Conservation (phyloP, 768 basidiomycete genomes). For the Mycena rebaudengoi region DNA sequence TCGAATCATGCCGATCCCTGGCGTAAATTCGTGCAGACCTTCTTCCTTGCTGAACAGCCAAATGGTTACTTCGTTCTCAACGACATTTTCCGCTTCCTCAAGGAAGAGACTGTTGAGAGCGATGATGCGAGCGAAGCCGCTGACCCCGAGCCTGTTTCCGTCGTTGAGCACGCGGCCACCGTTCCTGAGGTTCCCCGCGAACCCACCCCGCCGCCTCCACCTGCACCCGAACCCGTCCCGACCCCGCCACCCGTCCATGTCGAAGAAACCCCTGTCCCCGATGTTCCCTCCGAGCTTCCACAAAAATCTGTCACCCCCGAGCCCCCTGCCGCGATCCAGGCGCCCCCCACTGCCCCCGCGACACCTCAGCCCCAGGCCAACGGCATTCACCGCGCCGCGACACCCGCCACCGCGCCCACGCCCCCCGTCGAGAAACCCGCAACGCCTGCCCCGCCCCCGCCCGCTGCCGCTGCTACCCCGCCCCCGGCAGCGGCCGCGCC, state of each 20-base stretch:
- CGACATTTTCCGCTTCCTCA: conserved; percentile 99
- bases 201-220: conserved; percentile 52
- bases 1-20: conserved; percentile 91
- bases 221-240: conserved; percentile 41
- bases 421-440: conserved; percentile 35
- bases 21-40: conserved; percentile 99
- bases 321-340: conserved; percentile 39
- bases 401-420: conserved; percentile 41
- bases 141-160: conserved; percentile 39
- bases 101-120: conserved; percentile 89
- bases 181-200: conserved; percentile 43
- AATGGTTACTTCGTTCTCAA: conserved; percentile 99
- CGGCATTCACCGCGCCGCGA: conserved; percentile 43
- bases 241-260: conserved; percentile 38
- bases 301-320: conserved; percentile 36
- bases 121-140: conserved; percentile 69
- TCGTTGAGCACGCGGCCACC: conserved; percentile 40
- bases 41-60: conserved; percentile 99
- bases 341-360: conserved; percentile 43
- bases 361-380: conserved; percentile 46
- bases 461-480: conserved; percentile 41
- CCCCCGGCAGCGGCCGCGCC: conserved; percentile 39
- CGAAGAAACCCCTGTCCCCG: conserved; percentile 53
- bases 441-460: conserved; percentile 37
- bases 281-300: conserved; percentile 30